These are phyloP conservation scores for Periconia sp. DNA, from an alignment of 2,329 filamentous ascomycete species.

Conservation along the genomic window DNA sequence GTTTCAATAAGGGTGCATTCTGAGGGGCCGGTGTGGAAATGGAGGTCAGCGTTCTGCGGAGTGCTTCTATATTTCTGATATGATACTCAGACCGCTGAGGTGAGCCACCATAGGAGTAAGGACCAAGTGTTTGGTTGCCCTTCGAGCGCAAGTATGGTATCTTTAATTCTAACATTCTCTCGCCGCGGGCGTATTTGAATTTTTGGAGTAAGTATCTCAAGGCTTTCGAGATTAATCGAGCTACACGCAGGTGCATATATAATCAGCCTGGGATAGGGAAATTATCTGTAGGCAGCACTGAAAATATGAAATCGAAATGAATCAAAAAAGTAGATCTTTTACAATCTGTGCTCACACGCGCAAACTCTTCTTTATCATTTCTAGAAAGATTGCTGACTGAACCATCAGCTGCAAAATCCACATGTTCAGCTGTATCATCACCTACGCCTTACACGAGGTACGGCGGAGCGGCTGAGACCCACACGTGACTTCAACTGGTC, in stretches of 20 bases:
- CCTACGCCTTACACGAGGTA: neutral
- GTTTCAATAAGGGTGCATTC: constrained; percentile 19
- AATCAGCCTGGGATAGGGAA: no score
- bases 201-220: no score
- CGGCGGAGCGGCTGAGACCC: neutral
- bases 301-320: no score
- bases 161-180: neutral
- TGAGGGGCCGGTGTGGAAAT: constrained; percentile 1
- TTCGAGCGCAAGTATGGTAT: neutral
- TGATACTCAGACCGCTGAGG: neutral
- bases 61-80: neutral
- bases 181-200: no score
- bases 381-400: neutral
- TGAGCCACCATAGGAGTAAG: neutral
- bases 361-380: neutral
- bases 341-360: neutral
- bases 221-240: no score
- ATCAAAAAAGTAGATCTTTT: neutral
- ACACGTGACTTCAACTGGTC: neutral
- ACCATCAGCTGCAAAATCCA: neutral
- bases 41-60: neutral
- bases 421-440: neutral
- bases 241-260: no score
- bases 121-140: neutral
- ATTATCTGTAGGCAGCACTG: no score